These are phyloP conservation scores for Castanospermum australe DNA, from an alignment of 306 rosid genomes.

Conservation along the genomic window DNA sequence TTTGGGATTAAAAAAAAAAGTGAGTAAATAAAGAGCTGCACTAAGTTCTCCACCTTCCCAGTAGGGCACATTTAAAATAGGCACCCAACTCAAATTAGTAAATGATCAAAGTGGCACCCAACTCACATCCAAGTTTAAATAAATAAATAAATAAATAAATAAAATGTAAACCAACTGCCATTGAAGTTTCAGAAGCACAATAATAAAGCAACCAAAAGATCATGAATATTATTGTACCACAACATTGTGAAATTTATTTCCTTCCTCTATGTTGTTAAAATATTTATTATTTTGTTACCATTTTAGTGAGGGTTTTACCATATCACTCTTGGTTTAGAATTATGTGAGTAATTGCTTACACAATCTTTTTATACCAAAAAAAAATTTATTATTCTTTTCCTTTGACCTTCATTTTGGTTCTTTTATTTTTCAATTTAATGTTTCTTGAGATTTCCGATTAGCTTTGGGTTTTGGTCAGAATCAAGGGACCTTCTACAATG, in stretches of 20 bases:
- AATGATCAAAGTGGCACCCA: neutral
- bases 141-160: neutral
- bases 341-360: no score
- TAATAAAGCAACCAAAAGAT: constrained; percentile 4
- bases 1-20: no score
- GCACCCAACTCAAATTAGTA: neutral
- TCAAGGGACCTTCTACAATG: neutral
- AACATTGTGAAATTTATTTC: neutral
- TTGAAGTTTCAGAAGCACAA: neutral
- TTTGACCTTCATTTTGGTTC: neutral
- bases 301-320: no score
- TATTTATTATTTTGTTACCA: no score
- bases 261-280: neutral
- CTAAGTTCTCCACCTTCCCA: neutral
- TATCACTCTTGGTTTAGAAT: no score
- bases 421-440: neutral
- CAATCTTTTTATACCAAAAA: no score
- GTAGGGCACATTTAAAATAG: neutral
- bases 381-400: neutral
- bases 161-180: neutral
- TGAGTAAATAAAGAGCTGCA: no score
- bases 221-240: constrained; percentile 17
- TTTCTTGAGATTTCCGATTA: neutral
- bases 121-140: neutral
- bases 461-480: neutral